These are phyloP conservation scores for Candida ponderosae DNA, from an alignment of 805 yeast genomes.

Conservation along the genomic window DNA sequence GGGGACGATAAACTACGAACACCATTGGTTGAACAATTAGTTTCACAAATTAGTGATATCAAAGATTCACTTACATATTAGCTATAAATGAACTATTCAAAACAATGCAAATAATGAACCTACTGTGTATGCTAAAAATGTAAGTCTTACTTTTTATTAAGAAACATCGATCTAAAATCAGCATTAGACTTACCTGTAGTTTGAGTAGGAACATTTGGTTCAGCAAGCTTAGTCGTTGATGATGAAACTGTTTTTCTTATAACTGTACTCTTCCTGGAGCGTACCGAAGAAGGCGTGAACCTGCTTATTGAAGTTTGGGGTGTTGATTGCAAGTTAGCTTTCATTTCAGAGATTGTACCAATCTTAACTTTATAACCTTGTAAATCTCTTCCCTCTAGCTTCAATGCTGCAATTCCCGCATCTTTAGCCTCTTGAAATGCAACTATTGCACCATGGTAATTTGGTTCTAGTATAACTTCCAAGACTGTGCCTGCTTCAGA, in stretches of 20 bases:
- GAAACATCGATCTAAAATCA: constrained; percentile 18
- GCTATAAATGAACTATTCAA: too few relatives aligned
- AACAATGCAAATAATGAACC: too few relatives aligned
- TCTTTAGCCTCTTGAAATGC: constrained; percentile 32
- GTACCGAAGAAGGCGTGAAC: constrained; percentile 6
- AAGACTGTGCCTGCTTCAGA: constrained; percentile 28
- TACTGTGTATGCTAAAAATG: not conserved
- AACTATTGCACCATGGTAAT: constrained; percentile 39
- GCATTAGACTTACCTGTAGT: constrained; percentile 11
- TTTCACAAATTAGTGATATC: constrained; percentile 44
- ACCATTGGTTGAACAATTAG: constrained; percentile 37
- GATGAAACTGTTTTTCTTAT: too few relatives aligned
- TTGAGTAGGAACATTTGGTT: not conserved
- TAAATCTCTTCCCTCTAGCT: constrained; percentile 29
- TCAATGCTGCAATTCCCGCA: constrained; percentile 46
- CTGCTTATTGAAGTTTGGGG: not conserved
- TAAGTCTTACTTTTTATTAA: constrained; percentile 2
- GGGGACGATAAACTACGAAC: constrained; percentile 33
- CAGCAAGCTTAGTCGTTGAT: not conserved
- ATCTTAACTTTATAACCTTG: constrained; percentile 26
- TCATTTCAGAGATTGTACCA: constrained; percentile 26
- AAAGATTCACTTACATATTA: constrained; percentile 28
- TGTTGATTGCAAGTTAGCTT: constrained; percentile 1
- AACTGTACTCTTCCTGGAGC: constrained; percentile 5
- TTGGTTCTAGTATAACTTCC: constrained; percentile 38